Conservation (phyloP, 2,329 filamentous ascomycete species). For the Monilinia fructicola region DNA sequence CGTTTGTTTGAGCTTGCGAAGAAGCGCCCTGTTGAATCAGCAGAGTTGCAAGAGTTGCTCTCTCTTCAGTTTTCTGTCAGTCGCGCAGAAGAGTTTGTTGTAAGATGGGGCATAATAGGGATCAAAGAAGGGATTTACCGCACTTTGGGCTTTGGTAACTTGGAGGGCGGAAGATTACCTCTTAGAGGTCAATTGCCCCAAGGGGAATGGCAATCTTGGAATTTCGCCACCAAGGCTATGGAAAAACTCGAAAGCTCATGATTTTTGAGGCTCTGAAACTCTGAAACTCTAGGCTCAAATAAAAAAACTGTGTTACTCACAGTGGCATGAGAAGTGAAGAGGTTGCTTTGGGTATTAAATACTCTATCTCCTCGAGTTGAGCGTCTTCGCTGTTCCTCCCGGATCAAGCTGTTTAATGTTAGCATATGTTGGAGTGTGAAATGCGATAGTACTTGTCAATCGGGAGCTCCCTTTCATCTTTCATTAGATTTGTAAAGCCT, state of each 20-base stretch:
- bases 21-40: conserved; percentile 43
- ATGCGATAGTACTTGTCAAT: too few species aligned
- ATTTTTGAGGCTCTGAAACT: background rate
- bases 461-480: too few species aligned
- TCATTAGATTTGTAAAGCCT: background rate
- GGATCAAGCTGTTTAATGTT: too few species aligned
- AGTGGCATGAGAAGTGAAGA: background rate
- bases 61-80: conserved; percentile 58
- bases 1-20: conserved; percentile 52
- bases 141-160: conserved; percentile 55
- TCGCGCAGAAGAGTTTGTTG: conserved; percentile 59
- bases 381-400: too few species aligned
- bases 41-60: conserved; percentile 47
- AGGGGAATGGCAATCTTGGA: conserved; percentile 46
- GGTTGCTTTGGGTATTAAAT: background rate
- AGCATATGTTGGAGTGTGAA: too few species aligned
- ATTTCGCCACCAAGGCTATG: conserved; percentile 11
- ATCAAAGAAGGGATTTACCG: conserved; percentile 62
- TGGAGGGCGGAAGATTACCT: conserved; percentile 57
- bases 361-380: too few species aligned
- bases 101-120: conserved; percentile 52
- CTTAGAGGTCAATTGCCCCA: conserved; percentile 56
- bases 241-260: conserved; percentile 2
- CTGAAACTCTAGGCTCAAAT: background rate
- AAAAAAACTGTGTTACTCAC: too few species aligned